Evolutionary conservation across 106 monocot species (phyloP).

Genomic region (Dioscorea alata): DNA sequence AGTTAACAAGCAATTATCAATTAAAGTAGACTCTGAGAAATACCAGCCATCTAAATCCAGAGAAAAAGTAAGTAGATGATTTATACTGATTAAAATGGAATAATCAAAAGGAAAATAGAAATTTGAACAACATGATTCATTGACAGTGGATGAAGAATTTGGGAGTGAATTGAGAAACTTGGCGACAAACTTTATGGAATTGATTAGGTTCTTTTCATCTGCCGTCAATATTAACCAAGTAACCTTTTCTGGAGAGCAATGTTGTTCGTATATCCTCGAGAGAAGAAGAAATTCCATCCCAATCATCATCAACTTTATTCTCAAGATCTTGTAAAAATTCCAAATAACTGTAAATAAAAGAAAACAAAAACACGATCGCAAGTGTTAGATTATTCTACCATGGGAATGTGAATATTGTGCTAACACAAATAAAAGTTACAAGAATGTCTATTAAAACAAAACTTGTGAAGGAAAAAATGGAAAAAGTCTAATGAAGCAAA

Average conservation of each 20-base stretch:
- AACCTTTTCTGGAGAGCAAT: constrained; percentile 62
- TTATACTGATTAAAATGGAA: too few relatives aligned
- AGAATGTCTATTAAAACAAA: too few relatives aligned
- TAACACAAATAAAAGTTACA: too few relatives aligned
- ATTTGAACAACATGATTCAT: constrained; percentile 4
- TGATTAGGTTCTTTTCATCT: constrained; percentile 66
- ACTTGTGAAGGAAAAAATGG: too few relatives aligned
- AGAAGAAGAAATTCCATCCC: constrained; percentile 80
- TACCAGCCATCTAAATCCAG: too few relatives aligned
- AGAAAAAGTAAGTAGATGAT: too few relatives aligned
- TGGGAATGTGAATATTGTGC: too few relatives aligned
- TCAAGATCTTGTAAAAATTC: constrained; percentile 87
- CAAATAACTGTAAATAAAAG: constrained; percentile 53
- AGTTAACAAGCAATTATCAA: too few relatives aligned
- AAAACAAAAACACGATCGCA: neutral
- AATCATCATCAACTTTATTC: constrained; percentile 78
- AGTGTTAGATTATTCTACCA: too few relatives aligned
- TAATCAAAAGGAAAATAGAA: neutral
- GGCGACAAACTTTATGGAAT: constrained; percentile 45
- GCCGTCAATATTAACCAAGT: constrained; percentile 89
- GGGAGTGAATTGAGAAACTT: constrained; percentile 90
- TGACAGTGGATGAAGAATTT: constrained; percentile 23
- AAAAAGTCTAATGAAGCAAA: constrained; percentile 5
- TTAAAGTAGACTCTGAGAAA: too few relatives aligned
- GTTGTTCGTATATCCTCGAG: constrained; percentile 82